Evolutionary conservation across 495 filamentous ascomycete genomes (phyloP), one percentile per base, ranked within the genome.

Genomic region (Oleoguttula mirabilis): DNA sequence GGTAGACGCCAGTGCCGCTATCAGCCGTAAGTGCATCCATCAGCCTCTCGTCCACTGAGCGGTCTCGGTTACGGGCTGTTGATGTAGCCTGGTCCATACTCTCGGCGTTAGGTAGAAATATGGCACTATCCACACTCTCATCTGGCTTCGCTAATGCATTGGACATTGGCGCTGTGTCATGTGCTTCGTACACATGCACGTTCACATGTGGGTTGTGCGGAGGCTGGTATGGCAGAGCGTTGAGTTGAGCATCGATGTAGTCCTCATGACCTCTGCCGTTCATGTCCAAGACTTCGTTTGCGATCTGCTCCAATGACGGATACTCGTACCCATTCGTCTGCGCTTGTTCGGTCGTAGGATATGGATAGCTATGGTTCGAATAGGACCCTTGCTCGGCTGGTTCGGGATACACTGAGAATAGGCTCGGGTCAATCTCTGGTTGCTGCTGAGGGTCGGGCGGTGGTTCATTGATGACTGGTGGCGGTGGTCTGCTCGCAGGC

Each of bases 241-340:
- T 46, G 6, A 46, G 34, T 21, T 39, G 34, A 4, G 10, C 10
- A 21, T 48, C 45, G 24, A 41, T 41, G 11, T 23, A 36, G 38
- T 48, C 48, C 1, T 34, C 20, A 17, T 43, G 38, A 6, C 36
- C 24, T 21, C 32, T 24, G 8, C 50, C 50, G 32, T 53, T 48
- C 45, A 53, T 48, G 20, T 53, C 45, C 28, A 52, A 23, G 15
- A 53, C 50, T 21, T 53, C 50, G 21, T 46, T 53, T n/a, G 50
- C 50, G 25, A 53, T 53, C 41, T 53, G 50, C 45, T 53, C 50
- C 6, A 53, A 36, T 36, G 50, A 53, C 32, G 44, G 39, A 12
- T 43, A 43, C 14, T 44, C 25, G 32, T 43, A 48, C 4, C 27
- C 22, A 8, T 39, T 30, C 2, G 34, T 10, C 2, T 43, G 35